Percentiles rank a stretch among this genome's conserved stretches.
Evolutionary conservation across 495 filamentous ascomycete genomes (phyloP).

Genomic region (Xylaria grammica): DNA sequence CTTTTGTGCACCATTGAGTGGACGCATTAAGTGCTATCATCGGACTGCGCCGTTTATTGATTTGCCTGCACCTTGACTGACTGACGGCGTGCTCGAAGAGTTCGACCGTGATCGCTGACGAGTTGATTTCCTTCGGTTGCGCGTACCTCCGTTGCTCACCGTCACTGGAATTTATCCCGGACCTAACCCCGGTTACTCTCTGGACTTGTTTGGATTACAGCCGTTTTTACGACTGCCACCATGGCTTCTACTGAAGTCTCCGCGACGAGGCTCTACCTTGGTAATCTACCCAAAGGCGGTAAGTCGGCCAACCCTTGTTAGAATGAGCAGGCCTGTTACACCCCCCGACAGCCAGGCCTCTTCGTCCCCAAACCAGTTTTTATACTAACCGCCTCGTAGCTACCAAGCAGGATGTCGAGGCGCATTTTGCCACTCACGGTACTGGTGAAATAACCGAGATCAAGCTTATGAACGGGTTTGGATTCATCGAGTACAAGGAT

Average conservation of each 20-base stretch:
- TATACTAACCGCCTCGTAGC: constrained; percentile 58
- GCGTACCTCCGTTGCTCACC: constrained; percentile 8
- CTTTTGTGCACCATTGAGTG: neutral
- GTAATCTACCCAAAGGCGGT: constrained; percentile 97
- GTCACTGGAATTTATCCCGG: neutral
- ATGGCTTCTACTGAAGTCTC: constrained; percentile 76
- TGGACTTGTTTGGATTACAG: constrained; percentile 22
- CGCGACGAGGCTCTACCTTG: constrained; percentile 92
- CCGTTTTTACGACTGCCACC: constrained; percentile 26
- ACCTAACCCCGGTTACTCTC: neutral
- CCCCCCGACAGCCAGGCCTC: neutral
- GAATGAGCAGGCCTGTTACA: constrained; percentile 38
- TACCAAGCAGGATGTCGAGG: constrained; percentile 94
- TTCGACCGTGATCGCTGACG: neutral
- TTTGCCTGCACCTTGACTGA: neutral
- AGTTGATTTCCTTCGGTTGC: neutral
- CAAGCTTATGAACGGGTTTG: constrained; percentile 99
- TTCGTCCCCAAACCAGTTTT: neutral
- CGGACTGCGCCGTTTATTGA: neutral
- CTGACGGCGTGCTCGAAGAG: neutral
- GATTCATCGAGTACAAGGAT: constrained; percentile 99
- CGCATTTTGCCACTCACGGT: constrained; percentile 93
- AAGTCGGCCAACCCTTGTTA: constrained; percentile 49
- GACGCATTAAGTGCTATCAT: neutral
- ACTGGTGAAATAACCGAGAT: constrained; percentile 97